Evolutionary conservation across 2,329 filamentous ascomycete species (phyloP).

Genomic region (Talaromyces sp.): DNA sequence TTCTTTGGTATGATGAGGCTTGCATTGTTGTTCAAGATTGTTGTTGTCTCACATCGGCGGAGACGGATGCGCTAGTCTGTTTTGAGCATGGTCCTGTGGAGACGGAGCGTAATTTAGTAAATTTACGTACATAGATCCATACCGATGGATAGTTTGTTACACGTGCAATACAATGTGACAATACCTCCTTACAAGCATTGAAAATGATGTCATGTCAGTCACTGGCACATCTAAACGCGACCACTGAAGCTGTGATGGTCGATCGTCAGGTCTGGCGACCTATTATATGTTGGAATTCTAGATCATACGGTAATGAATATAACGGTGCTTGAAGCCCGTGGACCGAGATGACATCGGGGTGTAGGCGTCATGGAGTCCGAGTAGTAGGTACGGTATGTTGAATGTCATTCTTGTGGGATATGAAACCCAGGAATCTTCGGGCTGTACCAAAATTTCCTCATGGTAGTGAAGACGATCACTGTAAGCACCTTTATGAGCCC

Average conservation of each 20-base stretch:
- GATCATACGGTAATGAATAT: background rate
- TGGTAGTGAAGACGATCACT: background rate
- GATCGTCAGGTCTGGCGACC: background rate
- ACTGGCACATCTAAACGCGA: background rate
- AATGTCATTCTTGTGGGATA: background rate
- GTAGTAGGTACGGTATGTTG: background rate
- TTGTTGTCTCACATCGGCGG: background rate
- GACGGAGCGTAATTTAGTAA: background rate
- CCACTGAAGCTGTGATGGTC: background rate
- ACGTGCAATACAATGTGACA: background rate
- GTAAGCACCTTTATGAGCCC: background rate
- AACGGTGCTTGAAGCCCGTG: background rate
- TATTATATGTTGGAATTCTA: background rate
- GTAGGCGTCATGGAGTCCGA: background rate
- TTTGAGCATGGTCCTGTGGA: background rate
- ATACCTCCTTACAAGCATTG: background rate
- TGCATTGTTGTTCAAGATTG: background rate
- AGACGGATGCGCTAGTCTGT: slow-evolving; percentile 1
- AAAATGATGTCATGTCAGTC: background rate
- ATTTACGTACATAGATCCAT: background rate
- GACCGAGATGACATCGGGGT: background rate
- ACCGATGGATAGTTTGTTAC: background rate
- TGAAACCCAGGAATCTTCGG: background rate
- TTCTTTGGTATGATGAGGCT: background rate
- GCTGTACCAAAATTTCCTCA: background rate